These are phyloP conservation scores for Populus hybrid DNA, from an alignment of 441 rosid species.

Conservation along the genomic window DNA sequence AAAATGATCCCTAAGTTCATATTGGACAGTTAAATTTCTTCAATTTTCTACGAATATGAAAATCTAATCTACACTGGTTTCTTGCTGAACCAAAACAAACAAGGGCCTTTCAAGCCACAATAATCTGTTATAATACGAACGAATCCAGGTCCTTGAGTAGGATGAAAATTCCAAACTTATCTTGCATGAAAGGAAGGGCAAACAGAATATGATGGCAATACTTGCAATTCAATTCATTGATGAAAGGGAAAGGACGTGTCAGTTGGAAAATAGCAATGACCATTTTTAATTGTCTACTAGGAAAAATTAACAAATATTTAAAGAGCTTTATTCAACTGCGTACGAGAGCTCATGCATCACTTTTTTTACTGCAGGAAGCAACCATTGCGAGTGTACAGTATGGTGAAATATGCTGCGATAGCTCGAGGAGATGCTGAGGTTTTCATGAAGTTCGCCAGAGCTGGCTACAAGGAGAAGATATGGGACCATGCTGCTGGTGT, in stretches of 20 bases:
- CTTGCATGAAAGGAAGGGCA: background rate
- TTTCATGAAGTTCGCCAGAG: conserved; percentile 64
- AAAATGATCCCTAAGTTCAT: background rate
- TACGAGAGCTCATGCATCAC: background rate
- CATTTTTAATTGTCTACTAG: background rate
- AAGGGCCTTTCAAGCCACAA: background rate
- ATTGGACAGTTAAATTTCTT: background rate
- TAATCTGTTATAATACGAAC: background rate
- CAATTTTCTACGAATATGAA: background rate
- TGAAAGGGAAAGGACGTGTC: background rate
- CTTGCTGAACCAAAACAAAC: background rate
- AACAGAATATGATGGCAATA: background rate
- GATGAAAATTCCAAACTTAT: background rate
- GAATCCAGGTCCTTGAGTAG: background rate
- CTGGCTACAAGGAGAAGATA: conserved; percentile 75
- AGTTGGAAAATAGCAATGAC: background rate
- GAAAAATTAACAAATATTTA: background rate
- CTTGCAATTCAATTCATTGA: background rate
- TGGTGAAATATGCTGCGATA: conserved; percentile 77
- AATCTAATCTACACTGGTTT: background rate
- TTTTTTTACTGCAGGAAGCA: conserved; percentile 43
- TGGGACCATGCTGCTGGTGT: conserved; percentile 80
- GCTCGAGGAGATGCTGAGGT: conserved; percentile 73
- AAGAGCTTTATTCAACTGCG: background rate
- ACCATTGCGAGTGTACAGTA: conserved; percentile 66